A percentile compares a stretch with the other conserved stretches of the same genome.
These are phyloP conservation scores for Hypoxylon sp. DNA, from an alignment of 2,329 filamentous ascomycete genomes.

Conservation along the genomic window DNA sequence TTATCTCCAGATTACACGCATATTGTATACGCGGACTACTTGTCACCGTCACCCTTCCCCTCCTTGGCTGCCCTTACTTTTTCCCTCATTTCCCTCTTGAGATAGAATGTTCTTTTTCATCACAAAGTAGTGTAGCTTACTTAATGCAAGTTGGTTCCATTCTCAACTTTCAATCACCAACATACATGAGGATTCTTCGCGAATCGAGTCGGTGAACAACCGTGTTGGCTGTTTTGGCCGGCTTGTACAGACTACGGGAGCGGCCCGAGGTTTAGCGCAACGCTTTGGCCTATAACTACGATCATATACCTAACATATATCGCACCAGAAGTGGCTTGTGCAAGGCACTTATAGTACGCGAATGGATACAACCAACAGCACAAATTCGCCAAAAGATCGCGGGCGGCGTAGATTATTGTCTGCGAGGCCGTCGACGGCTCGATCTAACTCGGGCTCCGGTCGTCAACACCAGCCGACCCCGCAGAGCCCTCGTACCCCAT, in stretches of 20 bases:
- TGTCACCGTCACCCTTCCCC: slow-evolving; percentile 15
- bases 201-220: slow-evolving; percentile 1
- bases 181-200: slow-evolving; percentile 17
- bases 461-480: slow-evolving; percentile 28
- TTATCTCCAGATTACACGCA: slow-evolving; percentile 23
- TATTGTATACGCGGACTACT: slow-evolving; percentile 6
- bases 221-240: slow-evolving; percentile 4
- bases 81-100: slow-evolving; percentile 5
- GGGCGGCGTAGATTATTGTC: slow-evolving; percentile 36
- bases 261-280: slow-evolving; percentile 38
- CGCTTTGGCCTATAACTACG: slow-evolving; percentile 18
- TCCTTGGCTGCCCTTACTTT: slow-evolving; percentile 1
- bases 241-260: slow-evolving; percentile 29
- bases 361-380: slow-evolving; percentile 37
- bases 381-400: slow-evolving; percentile 32
- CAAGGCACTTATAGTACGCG: slow-evolving; percentile 7
- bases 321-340: not conserved
- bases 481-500: slow-evolving; percentile 36
- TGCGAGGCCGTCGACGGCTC: slow-evolving; percentile 33
- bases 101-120: slow-evolving; percentile 5
- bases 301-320: not conserved
- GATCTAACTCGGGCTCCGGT: slow-evolving; percentile 28
- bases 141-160: slow-evolving; percentile 24
- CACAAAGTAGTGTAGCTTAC: slow-evolving; percentile 16
- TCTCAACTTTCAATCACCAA: slow-evolving; percentile 15